These are phyloP conservation scores for Haplosporangium sp. DNA, from an alignment of 371 early-diverging fungal genomes.

Conservation along the genomic window DNA sequence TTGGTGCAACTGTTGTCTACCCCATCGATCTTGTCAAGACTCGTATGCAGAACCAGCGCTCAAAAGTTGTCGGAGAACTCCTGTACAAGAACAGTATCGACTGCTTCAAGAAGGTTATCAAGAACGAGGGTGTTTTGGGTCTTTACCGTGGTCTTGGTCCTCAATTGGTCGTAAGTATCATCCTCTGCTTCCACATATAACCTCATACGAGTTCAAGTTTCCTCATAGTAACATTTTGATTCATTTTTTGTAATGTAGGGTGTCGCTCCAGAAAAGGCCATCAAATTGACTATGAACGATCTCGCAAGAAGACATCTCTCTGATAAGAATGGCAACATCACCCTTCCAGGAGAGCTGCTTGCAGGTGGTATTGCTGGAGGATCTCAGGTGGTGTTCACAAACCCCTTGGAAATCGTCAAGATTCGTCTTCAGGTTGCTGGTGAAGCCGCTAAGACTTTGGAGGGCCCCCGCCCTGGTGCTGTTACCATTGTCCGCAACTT, in stretches of 20 bases:
- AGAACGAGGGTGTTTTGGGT: slow-evolving; percentile 92
- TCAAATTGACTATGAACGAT: slow-evolving; percentile 98
- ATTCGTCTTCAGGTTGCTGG: slow-evolving; percentile 96
- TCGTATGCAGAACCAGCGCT: slow-evolving; percentile 98
- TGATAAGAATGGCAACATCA: slow-evolving; percentile 78
- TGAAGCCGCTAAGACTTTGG: slow-evolving; percentile 73
- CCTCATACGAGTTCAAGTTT: not conserved
- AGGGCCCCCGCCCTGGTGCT: slow-evolving; percentile 79
- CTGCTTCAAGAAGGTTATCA: slow-evolving; percentile 94
- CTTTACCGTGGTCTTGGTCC: slow-evolving; percentile 97
- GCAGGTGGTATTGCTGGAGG: slow-evolving; percentile 94
- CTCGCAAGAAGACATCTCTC: slow-evolving; percentile 80
- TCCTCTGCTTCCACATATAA: not conserved
- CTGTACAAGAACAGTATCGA: slow-evolving; percentile 94
- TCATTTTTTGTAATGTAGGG: slow-evolving; percentile 16
- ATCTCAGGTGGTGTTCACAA: slow-evolving; percentile 87
- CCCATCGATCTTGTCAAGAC: slow-evolving; percentile 99
- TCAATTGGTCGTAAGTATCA: slow-evolving; percentile 80
- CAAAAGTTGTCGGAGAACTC: slow-evolving; percentile 90
- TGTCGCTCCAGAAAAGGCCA: slow-evolving; percentile 95
- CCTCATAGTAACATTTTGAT: not conserved
- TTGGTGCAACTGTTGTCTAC: slow-evolving; percentile 96
- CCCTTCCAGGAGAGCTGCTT: slow-evolving; percentile 78
- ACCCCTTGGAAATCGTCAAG: slow-evolving; percentile 98
- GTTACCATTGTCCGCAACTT: slow-evolving; percentile 90